Evolutionary conservation across 768 basidiomycete genomes (phyloP), one percentile per base, ranked within the genome.

Genomic region (Phylloporus rhodoxanthus): DNA sequence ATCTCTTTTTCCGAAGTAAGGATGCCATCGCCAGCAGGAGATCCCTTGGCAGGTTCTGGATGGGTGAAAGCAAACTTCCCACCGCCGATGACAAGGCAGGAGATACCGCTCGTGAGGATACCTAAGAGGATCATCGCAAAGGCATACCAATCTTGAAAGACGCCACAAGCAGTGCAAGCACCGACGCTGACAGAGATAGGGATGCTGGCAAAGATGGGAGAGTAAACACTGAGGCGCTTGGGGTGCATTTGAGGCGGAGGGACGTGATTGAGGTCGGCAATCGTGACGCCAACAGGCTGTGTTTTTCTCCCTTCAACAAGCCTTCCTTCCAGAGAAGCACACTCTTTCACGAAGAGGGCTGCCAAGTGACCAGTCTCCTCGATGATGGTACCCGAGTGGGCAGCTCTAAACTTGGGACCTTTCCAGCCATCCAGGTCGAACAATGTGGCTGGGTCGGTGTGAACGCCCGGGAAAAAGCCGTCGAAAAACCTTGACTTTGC

Each of bases 81-180:
- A 4, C 65, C 68, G 17, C 69, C 68, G 17, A 70, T 65, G n/a
- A 64, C 57, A 19, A 62, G 50, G 33, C 67, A 70, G 36, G 68
- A 54, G 15, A 69, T 44, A 6, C 70, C 68, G 20, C 52, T 66
- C 17, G 63, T 50, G 37, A 71, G 0, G 30, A 65, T 63, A 4
- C 70, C 70, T 34, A 69, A 50, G 11, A 72, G 57, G 48, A 70
- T 70, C 63, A 68, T 47, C 10, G 63, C 46, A 44, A 68, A 72
- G 21, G 55, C 57, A 37, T 51, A 67, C 70, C 70, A 72, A 26
- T 71, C 70, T 1, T 36, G 7, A 17, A 62, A 63, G 20, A 68
- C 32, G 8, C 55, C 70, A 29, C 63, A 66, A 2, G 60, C 48
- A 15, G 56, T 45, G 51, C 67, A 67, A 1, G 64, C 54, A 14